Evolutionary conservation across 768 basidiomycete species (phyloP).

Genomic region (Boletus vermiculosoides): DNA sequence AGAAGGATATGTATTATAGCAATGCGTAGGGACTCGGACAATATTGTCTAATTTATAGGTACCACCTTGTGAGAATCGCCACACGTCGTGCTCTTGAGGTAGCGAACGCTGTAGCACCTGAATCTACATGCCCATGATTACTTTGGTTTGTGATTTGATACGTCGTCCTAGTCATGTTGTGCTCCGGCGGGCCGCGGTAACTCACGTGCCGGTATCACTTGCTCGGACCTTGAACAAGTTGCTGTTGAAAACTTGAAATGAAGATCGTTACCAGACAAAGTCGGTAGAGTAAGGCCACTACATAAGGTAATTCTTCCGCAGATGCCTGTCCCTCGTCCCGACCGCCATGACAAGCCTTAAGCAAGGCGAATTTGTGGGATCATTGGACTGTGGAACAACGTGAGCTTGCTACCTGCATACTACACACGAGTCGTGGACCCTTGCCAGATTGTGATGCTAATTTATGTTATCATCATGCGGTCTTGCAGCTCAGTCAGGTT

Average conservation of each 20-base stretch:
- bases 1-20: constrained; percentile 40
- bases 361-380: constrained; percentile 83
- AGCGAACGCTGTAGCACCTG: neutral
- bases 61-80: neutral
- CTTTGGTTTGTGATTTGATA: neutral
- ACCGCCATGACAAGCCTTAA: constrained; percentile 40
- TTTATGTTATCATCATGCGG: neutral
- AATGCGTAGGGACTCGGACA: neutral
- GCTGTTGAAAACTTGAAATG: neutral
- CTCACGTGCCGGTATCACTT: neutral
- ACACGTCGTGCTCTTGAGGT: neutral
- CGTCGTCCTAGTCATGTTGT: neutral
- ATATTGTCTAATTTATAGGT: neutral
- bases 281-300: neutral
- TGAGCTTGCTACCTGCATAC: constrained; percentile 40
- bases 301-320: constrained; percentile 13
- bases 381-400: constrained; percentile 95
- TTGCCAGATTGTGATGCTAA: neutral
- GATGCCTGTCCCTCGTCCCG: neutral
- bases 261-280: neutral
- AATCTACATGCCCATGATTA: neutral
- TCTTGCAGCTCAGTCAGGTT: constrained; percentile 77
- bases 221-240: neutral
- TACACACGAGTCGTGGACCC: neutral
- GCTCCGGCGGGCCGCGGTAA: neutral